These are phyloP conservation scores for Nidularia pulvinata DNA, from an alignment of 768 basidiomycete species.

Conservation along the genomic window DNA sequence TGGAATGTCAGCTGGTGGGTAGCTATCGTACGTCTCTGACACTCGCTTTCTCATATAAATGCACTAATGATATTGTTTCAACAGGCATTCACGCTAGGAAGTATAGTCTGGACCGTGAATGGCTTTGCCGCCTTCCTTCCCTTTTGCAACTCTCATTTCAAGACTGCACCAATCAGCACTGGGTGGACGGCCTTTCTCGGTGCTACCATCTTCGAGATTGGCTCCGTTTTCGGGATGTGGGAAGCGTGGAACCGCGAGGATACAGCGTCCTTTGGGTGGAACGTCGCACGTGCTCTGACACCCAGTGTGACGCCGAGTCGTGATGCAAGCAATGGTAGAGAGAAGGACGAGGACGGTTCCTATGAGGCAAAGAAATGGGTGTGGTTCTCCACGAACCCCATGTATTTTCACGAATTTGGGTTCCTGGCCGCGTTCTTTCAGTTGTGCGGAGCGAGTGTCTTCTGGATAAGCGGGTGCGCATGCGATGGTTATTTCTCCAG, in stretches of 20 bases:
- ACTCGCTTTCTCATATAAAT: neutral
- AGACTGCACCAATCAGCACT: slow-evolving; percentile 24
- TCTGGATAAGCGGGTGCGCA: slow-evolving; percentile 54
- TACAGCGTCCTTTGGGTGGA: slow-evolving; percentile 31
- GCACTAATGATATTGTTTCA: neutral
- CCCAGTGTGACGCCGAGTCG: slow-evolving; percentile 3
- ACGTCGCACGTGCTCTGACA: no score
- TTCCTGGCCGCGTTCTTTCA: slow-evolving; percentile 52
- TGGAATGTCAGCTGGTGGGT: slow-evolving; percentile 48
- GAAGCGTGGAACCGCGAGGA: slow-evolving; percentile 54
- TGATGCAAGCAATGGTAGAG: slow-evolving; percentile 8
- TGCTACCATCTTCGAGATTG: slow-evolving; percentile 60
- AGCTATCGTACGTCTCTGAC: slow-evolving; percentile 23
- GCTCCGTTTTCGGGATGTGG: slow-evolving; percentile 49
- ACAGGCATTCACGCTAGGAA: slow-evolving; percentile 38
- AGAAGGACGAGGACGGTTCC: neutral
- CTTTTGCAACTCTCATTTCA: slow-evolving; percentile 24
- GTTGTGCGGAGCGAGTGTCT: slow-evolving; percentile 54
- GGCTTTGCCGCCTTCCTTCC: slow-evolving; percentile 56
- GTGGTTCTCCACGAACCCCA: slow-evolving; percentile 33
- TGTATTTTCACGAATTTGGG: slow-evolving; percentile 42
- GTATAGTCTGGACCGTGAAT: slow-evolving; percentile 54
- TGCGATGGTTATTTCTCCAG: neutral
- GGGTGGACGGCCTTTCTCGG: slow-evolving; percentile 56
- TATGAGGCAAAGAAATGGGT: slow-evolving; percentile 20